phyloP scores from a whole-genome alignment of 2,329 filamentous ascomycete genomes.

The Fusarium denticulatum region DNA sequence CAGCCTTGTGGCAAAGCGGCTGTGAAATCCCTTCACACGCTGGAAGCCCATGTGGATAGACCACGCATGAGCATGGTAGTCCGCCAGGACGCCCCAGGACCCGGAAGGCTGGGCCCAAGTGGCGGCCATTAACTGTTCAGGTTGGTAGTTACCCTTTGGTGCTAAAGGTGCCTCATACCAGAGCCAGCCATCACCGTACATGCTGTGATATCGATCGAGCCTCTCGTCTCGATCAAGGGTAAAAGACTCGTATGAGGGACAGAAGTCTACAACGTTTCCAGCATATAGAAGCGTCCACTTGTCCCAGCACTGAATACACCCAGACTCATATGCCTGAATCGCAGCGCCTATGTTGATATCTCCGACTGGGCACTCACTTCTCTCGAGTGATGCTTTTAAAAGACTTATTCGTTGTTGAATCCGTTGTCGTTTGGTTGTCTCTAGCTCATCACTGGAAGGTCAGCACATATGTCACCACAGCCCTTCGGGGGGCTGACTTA shows the following conservation, averaged over 20 bases:
- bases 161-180: constrained; percentile 41
- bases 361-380: constrained; percentile 11
- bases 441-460: constrained; percentile 37
- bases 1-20: constrained; percentile 7
- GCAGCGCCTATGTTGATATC: constrained; percentile 32
- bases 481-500: constrained; percentile 1
- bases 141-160: constrained; percentile 8
- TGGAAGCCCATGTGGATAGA: constrained; percentile 44
- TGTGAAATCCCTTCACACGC: constrained; percentile 36
- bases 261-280: constrained; percentile 33
- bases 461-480: not conserved
- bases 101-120: constrained; percentile 38
- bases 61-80: constrained; percentile 10
- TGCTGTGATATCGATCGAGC: constrained; percentile 32
- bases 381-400: constrained; percentile 14
- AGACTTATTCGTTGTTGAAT: constrained; percentile 23
- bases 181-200: constrained; percentile 42
- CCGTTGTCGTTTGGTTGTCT: constrained; percentile 34
- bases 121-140: constrained; percentile 36
- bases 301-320: constrained; percentile 36
- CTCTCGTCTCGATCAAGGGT: constrained; percentile 36
- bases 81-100: not conserved
- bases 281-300: constrained; percentile 41
- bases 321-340: constrained; percentile 35
- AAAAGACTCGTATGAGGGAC: constrained; percentile 40